Conservation (phyloP, 306 rosid species). For the Clitoria ternatea region DNA sequence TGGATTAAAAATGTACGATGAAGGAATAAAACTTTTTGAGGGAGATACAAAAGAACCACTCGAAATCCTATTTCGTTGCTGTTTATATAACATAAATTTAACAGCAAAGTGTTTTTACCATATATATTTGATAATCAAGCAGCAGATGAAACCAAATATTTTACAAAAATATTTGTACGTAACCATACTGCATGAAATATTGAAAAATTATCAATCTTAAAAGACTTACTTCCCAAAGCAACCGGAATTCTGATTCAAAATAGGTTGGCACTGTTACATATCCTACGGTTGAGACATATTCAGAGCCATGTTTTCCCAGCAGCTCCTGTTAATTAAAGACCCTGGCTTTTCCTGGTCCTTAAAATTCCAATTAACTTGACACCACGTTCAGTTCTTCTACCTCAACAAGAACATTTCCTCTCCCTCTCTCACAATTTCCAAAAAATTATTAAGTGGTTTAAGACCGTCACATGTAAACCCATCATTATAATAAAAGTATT, state of each 20-base stretch:
- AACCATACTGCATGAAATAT: not conserved
- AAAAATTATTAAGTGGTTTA: too few species aligned
- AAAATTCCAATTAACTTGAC: too few species aligned
- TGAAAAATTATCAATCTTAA: not conserved
- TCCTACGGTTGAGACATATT: conserved; percentile 1
- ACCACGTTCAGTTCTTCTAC: not conserved
- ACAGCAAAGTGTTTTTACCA: not conserved
- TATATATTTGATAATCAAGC: not conserved
- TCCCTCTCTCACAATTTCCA: too few species aligned
- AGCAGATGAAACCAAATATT: not conserved
- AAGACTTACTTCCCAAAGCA: not conserved
- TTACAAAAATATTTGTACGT: not conserved
- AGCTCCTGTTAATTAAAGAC: not conserved
- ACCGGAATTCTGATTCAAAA: not conserved
- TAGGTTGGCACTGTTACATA: not conserved
- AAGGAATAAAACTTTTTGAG: not conserved
- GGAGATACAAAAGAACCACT: not conserved
- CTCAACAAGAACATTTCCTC: too few species aligned
- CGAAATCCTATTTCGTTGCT: not conserved
- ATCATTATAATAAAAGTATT: too few species aligned
- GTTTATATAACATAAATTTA: not conserved
- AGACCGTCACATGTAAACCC: too few species aligned
- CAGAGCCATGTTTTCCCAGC: not conserved
- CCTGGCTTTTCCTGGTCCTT: not conserved
- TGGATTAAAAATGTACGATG: conserved; percentile 1